Conservation (phyloP, 2,329 filamentous ascomycete genomes). For the Tolypocladium amazonense region DNA sequence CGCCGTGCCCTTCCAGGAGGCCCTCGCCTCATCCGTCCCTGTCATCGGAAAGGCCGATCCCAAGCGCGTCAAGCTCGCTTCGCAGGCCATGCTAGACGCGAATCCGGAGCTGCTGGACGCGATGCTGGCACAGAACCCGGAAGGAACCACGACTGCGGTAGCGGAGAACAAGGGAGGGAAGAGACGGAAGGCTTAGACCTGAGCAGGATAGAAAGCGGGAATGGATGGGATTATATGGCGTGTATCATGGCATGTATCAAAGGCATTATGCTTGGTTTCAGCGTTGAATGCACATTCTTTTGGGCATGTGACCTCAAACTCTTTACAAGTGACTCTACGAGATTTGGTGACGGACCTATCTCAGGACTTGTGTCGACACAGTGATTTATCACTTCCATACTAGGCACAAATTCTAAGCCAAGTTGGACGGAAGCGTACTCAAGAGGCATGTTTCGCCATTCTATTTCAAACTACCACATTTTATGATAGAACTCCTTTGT, state of each 20-base stretch:
- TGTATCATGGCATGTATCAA: not conserved
- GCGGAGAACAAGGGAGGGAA: conserved; percentile 31
- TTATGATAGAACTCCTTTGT: not conserved
- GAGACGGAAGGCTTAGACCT: conserved; percentile 31
- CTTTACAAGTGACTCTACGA: not conserved
- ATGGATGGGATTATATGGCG: not conserved
- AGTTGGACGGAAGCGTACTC: not conserved
- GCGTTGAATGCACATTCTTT: not conserved
- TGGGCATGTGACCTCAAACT: not conserved
- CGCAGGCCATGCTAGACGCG: conserved; percentile 25
- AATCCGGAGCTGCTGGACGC: conserved; percentile 39
- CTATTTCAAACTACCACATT: too few species aligned
- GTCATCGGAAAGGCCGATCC: conserved; percentile 57
- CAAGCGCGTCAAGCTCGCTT: conserved; percentile 33
- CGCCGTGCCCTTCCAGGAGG: conserved; percentile 65
- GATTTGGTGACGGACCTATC: not conserved
- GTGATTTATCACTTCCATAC: not conserved
- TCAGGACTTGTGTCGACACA: too few species aligned
- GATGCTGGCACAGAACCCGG: conserved; percentile 25
- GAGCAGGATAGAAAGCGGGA: not conserved
- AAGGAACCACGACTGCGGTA: conserved; percentile 16
- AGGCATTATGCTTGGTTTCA: not conserved
- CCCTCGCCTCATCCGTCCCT: conserved; percentile 59
- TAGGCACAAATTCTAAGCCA: not conserved
- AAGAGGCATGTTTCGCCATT: not conserved